Evolutionary conservation across 2,329 filamentous ascomycete species (phyloP), one percentile per base, ranked within the genome.

Genomic region (Teratosphaeriaceae sp.): DNA sequence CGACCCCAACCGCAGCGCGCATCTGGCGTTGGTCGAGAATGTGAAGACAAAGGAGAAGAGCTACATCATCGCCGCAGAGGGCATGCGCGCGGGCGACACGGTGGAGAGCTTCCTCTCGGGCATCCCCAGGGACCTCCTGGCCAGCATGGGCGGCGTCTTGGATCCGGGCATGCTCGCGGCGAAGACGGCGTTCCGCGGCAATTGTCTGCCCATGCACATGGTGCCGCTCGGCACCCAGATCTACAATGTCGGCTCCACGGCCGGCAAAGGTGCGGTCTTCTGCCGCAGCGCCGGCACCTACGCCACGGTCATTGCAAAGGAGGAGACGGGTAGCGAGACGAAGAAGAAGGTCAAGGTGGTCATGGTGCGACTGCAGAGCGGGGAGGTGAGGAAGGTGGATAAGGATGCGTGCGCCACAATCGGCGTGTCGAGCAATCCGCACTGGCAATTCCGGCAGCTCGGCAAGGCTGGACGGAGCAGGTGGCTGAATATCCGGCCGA

Each of bases 91-190:
- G 3, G 94, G 94, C 29, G 92, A 98, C 63, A 75, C 85, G 19
- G 82, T 98, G 13, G 84, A 97, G 70, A 96, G 88, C 67, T 98
- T 92, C 68, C 81, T 88, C 53, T 71, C 82, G 6, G 94, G 92
- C 52, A 92, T 98, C 46, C 92, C 94, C 1, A 74, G 85, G 50
- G 84, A 92, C 51, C 71, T 98, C 43, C 76, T 96, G 58, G 81
- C 84, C 39, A 88, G 82, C 61, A 97, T 98, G 89, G 92, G 92
- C 48, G 90, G 92, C 55, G 71, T 83, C 31, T 78, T 96, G 39
- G 92, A 98, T 74, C 88, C 90, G 9, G 94, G 94, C 83, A 87
- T 98, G 64, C 71, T 98, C 49, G 92, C 94, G 6, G 86, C 92
- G 22, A 92, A 87, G 71, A 98, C 94, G 19, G 89, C 88, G 1